These are phyloP conservation scores for Cruciata laevipes DNA, from an alignment of 257 asterid species.

Conservation along the genomic window DNA sequence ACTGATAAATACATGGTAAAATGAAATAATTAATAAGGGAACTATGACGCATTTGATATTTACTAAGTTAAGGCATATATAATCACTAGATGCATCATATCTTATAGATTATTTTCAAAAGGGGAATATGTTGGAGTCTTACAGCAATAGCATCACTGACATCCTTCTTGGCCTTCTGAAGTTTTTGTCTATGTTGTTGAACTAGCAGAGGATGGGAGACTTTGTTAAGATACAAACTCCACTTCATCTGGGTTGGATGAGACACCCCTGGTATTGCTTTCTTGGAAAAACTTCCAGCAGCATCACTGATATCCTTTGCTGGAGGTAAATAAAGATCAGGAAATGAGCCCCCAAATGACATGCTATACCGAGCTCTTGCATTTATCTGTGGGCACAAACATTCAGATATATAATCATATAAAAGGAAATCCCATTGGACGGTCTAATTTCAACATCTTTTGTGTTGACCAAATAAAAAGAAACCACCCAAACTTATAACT, in stretches of 20 bases:
- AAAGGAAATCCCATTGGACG: neutral
- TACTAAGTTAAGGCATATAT: neutral
- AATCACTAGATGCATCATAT: neutral
- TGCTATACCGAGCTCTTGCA: constrained; percentile 86
- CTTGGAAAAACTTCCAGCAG: constrained; percentile 29
- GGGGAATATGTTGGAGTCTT: constrained; percentile 13
- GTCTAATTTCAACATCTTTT: neutral
- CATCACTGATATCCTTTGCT: constrained; percentile 32
- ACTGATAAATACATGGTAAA: neutral
- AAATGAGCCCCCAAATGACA: constrained; percentile 73
- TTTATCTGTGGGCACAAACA: constrained; percentile 46
- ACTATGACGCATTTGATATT: neutral
- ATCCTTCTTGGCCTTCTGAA: constrained; percentile 66
- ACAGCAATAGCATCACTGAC: constrained; percentile 73
- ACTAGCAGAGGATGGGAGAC: constrained; percentile 81
- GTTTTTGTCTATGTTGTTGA: constrained; percentile 59
- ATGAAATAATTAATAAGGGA: neutral
- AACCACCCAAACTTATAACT: neutral
- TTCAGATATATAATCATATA: neutral
- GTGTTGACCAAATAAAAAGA: neutral
- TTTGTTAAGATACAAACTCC: constrained; percentile 78
- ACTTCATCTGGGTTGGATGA: constrained; percentile 40
- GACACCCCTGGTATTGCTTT: constrained; percentile 31
- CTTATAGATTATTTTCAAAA: too few species aligned
- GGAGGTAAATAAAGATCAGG: constrained; percentile 73